phyloP scores from a whole-genome alignment of 306 rosid genomes.

The Pyrus communis region DNA sequence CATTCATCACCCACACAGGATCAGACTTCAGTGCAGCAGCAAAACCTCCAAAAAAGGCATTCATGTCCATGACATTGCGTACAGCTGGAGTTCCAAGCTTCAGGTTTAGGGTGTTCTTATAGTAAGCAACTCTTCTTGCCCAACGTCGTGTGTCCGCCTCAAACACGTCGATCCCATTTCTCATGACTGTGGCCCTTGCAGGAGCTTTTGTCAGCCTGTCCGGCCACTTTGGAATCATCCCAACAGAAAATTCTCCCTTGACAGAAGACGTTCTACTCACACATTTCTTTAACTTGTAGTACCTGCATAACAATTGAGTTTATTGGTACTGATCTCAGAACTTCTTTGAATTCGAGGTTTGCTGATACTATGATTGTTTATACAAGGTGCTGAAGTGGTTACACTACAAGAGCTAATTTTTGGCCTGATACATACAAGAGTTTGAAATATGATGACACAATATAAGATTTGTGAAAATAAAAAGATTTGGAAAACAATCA shows the following conservation, averaged over 20 bases:
- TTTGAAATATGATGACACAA: background rate
- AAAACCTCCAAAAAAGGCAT: slow-evolving; percentile 94
- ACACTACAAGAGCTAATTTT: background rate
- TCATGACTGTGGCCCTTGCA: slow-evolving; percentile 56
- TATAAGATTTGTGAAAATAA: background rate
- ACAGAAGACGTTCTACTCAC: slow-evolving; percentile 52
- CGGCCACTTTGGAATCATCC: slow-evolving; percentile 84
- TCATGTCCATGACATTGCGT: slow-evolving; percentile 96
- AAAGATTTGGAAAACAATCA: background rate
- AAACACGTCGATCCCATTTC: slow-evolving; percentile 67
- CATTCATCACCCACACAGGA: slow-evolving; percentile 96
- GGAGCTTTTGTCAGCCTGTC: slow-evolving; percentile 63
- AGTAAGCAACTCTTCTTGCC: slow-evolving; percentile 69
- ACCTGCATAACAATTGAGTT: slow-evolving; percentile 50
- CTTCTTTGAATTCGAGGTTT: slow-evolving; percentile 2
- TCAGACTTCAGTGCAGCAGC: slow-evolving; percentile 83
- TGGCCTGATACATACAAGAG: background rate
- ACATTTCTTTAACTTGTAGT: slow-evolving; percentile 71
- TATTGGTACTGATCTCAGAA: slow-evolving; percentile 11
- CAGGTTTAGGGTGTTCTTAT: slow-evolving; percentile 64
- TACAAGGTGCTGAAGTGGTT: background rate
- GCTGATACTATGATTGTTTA: background rate
- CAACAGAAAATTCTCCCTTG: slow-evolving; percentile 70
- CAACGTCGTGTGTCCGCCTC: slow-evolving; percentile 88
- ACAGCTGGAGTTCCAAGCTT: slow-evolving; percentile 85